A percentile compares a stretch with the other conserved stretches of the same genome.
These are phyloP conservation scores for Ceratocystiopsis brevicomis DNA, from an alignment of 2,329 filamentous ascomycete species.

Conservation along the genomic window DNA sequence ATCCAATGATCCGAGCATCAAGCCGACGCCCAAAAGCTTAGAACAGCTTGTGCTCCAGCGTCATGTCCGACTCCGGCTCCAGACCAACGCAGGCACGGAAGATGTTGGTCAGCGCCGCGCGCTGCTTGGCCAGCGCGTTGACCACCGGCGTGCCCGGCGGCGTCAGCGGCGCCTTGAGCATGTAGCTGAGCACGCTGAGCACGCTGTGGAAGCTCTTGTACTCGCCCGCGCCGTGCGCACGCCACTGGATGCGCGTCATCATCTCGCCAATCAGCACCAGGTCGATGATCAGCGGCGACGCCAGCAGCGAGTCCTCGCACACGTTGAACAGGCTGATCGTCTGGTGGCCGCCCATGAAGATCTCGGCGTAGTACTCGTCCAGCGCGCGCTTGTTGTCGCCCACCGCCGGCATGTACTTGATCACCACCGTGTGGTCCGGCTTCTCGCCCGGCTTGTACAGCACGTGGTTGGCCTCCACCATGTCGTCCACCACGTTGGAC, in stretches of 20 bases:
- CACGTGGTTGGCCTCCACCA: slow-evolving; percentile 88
- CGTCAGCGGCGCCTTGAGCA: slow-evolving; percentile 91
- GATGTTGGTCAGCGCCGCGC: slow-evolving; percentile 86
- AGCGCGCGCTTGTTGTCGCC: slow-evolving; percentile 98
- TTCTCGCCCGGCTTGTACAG: slow-evolving; percentile 87
- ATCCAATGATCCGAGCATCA: no score
- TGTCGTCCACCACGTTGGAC: slow-evolving; percentile 97
- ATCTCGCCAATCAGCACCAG: slow-evolving; percentile 84
- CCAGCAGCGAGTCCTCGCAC: slow-evolving; percentile 93
- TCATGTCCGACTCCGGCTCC: slow-evolving; percentile 97
- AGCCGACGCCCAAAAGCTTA: slow-evolving; percentile 17
- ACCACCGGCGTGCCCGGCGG: slow-evolving; percentile 89
- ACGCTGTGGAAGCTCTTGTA: slow-evolving; percentile 95
- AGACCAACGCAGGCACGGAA: slow-evolving; percentile 94
- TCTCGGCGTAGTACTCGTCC: slow-evolving; percentile 98
- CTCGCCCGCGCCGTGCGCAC: slow-evolving; percentile 35
- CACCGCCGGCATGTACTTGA: slow-evolving; percentile 99
- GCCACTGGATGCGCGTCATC: slow-evolving; percentile 97
- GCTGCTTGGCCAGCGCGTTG: slow-evolving; percentile 92
- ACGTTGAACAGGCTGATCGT: slow-evolving; percentile 98
- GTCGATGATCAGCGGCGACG: slow-evolving; percentile 93
- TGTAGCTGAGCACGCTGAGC: slow-evolving; percentile 92
- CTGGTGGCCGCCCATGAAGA: slow-evolving; percentile 96
- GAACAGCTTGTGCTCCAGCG: slow-evolving; percentile 94
- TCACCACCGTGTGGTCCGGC: slow-evolving; percentile 94